These are phyloP conservation scores for Avena eriantha DNA, from an alignment of 176 grass and related monocot species.

Conservation along the genomic window DNA sequence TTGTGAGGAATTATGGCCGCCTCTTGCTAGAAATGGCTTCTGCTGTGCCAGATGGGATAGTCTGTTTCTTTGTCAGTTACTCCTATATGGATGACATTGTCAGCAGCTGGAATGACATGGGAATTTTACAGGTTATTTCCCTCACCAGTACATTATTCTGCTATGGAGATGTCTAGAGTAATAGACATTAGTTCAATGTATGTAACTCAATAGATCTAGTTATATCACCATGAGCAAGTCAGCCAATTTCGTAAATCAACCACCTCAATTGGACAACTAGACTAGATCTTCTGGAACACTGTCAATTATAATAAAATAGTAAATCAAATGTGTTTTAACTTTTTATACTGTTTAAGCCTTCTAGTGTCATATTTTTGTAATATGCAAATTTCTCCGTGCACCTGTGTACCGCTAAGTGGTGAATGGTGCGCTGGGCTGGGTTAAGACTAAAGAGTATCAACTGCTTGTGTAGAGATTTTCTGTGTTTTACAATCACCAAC, in stretches of 20 bases:
- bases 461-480: not conserved
- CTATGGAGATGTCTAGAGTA: conserved; percentile 19
- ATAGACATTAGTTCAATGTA: conserved; percentile 15
- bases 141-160: conserved; percentile 29
- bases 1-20: conserved; percentile 93
- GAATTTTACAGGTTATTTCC: conserved; percentile 86
- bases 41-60: conserved; percentile 92
- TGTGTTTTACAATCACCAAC: conserved; percentile 1
- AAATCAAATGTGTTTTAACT: not conserved
- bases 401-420: not conserved
- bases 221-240: not conserved
- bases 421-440: not conserved
- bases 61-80: conserved; percentile 98
- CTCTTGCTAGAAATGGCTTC: conserved; percentile 93
- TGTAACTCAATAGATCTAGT: not conserved
- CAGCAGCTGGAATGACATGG: conserved; percentile 97
- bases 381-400: conserved; percentile 1
- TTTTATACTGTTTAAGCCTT: conserved; percentile 37
- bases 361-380: conserved; percentile 28
- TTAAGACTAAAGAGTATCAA: conserved; percentile 15
- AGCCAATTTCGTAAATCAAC: not conserved
- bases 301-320: conserved; percentile 16
- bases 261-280: conserved; percentile 14
- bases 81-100: conserved; percentile 99
- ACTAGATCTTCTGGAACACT: not conserved